A percentile compares a stretch with the other conserved stretches of the same genome.
phyloP scores from a whole-genome alignment of 2,329 filamentous ascomycete species.

The Trichocomaceae sp. region DNA sequence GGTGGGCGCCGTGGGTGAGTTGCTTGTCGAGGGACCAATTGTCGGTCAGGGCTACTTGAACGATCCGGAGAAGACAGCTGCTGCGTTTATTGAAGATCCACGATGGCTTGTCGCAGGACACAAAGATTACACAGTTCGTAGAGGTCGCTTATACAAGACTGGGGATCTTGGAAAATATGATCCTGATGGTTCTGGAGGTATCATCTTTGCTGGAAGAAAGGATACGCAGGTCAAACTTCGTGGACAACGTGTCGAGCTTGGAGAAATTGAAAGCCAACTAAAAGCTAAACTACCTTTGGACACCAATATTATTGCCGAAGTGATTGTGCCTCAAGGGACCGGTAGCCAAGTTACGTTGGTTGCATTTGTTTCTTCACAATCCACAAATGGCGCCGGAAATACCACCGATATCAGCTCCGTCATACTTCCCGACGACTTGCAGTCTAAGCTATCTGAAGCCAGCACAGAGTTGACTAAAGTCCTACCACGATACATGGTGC shows the following conservation, averaged over 20 bases:
- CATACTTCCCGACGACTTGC: constrained; percentile 8
- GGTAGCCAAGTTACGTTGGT: constrained; percentile 26
- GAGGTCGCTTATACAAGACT: constrained; percentile 20
- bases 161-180: constrained; percentile 22
- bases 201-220: constrained; percentile 35
- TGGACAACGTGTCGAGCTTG: constrained; percentile 55
- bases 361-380: constrained; percentile 25
- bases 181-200: constrained; percentile 19
- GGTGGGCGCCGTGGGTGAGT: constrained; percentile 36
- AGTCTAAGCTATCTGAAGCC: constrained; percentile 16
- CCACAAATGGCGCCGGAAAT: constrained; percentile 13
- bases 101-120: constrained; percentile 15
- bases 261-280: constrained; percentile 36
- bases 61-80: constrained; percentile 17
- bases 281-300: constrained; percentile 26
- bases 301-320: constrained; percentile 16
- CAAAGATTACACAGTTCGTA: background rate
- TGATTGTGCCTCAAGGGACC: constrained; percentile 34
- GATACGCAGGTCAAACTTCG: constrained; percentile 57
- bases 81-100: constrained; percentile 19
- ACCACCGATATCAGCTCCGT: background rate
- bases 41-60: constrained; percentile 37
- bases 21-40: constrained; percentile 37
- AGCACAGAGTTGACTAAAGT: constrained; percentile 16
- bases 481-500: constrained; percentile 10